These are phyloP conservation scores for Coemansia sp. DNA, from an alignment of 192 early-diverging fungal species.

Conservation along the genomic window DNA sequence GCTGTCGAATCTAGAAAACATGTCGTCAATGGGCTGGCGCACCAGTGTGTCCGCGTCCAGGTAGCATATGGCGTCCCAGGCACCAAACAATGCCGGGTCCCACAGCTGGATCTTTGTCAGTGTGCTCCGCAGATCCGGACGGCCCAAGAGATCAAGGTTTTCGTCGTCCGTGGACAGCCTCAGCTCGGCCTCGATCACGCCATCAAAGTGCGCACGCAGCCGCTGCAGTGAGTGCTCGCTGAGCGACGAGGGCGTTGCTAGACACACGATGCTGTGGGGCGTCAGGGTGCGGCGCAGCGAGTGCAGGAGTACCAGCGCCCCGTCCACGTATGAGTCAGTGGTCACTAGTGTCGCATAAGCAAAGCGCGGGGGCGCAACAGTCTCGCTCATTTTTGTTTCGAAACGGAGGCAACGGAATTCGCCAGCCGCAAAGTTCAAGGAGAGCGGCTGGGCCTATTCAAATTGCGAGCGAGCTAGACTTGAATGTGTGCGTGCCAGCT, in stretches of 20 bases:
- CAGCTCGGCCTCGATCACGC: constrained; percentile 71
- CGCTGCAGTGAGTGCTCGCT: constrained; percentile 52
- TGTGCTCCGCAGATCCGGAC: constrained; percentile 88
- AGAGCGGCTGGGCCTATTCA: neutral
- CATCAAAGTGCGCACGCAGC: constrained; percentile 68
- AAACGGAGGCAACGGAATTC: neutral
- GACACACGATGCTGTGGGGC: constrained; percentile 64
- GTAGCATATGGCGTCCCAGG: constrained; percentile 68
- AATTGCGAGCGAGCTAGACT: constrained; percentile 6
- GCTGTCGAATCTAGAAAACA: constrained; percentile 64
- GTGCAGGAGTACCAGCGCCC: constrained; percentile 78
- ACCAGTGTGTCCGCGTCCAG: constrained; percentile 93
- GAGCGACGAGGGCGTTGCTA: constrained; percentile 68
- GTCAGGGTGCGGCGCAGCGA: constrained; percentile 73
- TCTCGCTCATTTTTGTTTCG: constrained; percentile 2
- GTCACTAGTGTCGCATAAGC: constrained; percentile 90
- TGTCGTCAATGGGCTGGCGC: constrained; percentile 76
- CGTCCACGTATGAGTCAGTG: constrained; percentile 82
- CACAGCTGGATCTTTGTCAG: constrained; percentile 92
- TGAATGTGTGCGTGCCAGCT: neutral
- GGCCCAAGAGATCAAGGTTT: constrained; percentile 69
- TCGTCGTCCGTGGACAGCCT: constrained; percentile 62
- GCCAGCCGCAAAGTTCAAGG: neutral
- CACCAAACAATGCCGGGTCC: constrained; percentile 69
- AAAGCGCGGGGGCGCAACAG: constrained; percentile 21